A percentile compares a stretch with the other conserved stretches of the same genome.
phyloP scores from a whole-genome alignment of 192 early-diverging fungal species.

The Coemansia sp. region DNA sequence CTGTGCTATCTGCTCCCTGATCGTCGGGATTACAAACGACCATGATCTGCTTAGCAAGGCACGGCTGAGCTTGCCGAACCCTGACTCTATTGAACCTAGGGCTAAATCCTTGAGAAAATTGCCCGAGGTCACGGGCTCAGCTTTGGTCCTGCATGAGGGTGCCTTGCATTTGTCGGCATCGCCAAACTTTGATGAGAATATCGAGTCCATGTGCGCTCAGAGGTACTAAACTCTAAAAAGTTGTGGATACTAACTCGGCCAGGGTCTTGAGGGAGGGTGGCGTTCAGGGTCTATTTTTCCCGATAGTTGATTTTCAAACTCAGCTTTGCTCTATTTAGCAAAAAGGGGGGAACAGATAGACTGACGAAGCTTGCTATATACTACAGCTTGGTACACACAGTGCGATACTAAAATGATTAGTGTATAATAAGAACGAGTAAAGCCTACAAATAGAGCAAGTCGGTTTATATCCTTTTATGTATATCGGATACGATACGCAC shows the following conservation, averaged over 20 bases:
- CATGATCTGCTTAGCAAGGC: slow-evolving; percentile 13
- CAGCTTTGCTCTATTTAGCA: no score
- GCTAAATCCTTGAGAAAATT: slow-evolving; percentile 7
- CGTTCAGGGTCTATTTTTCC: neutral
- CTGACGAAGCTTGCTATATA: neutral
- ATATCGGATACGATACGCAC: neutral
- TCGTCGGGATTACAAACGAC: slow-evolving; percentile 21
- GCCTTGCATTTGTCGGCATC: slow-evolving; percentile 5
- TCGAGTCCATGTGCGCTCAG: neutral
- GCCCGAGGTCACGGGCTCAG: neutral
- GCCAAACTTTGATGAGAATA: neutral
- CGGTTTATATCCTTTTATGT: no score
- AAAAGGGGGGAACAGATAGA: neutral
- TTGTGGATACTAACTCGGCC: neutral
- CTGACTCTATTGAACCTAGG: slow-evolving; percentile 20
- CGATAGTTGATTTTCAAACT: no score
- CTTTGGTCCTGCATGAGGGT: slow-evolving; percentile 15
- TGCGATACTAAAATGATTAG: no score
- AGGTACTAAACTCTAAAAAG: neutral
- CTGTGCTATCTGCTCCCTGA: slow-evolving; percentile 29
- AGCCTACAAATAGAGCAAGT: no score
- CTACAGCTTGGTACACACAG: no score
- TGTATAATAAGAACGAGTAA: neutral
- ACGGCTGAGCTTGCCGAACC: slow-evolving; percentile 18
- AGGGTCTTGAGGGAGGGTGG: neutral